Evolutionary conservation across 306 rosid genomes (phyloP).

Genomic region (Ochetophila trinervis): DNA sequence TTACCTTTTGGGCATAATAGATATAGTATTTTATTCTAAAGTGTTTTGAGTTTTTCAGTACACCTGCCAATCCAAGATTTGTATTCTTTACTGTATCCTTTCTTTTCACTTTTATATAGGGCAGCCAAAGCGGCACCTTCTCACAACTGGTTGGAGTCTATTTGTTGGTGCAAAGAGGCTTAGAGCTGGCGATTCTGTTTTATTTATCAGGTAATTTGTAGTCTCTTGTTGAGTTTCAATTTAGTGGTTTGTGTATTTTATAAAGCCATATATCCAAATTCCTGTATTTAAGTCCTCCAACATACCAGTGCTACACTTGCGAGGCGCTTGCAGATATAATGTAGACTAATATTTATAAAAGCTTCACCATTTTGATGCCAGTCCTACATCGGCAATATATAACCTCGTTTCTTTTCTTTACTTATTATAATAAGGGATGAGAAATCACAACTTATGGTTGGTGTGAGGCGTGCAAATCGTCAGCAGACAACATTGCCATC

Average conservation of each 20-base stretch:
- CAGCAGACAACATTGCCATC: constrained; percentile 91
- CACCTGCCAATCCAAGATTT: neutral
- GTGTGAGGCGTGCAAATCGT: constrained; percentile 89
- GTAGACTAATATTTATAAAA: neutral
- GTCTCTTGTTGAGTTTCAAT: neutral
- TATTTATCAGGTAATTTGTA: constrained; percentile 69
- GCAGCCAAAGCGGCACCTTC: constrained; percentile 97
- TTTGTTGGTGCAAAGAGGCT: constrained; percentile 90
- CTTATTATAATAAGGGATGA: constrained; percentile 60
- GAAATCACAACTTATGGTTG: constrained; percentile 81
- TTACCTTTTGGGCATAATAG: too few relatives aligned
- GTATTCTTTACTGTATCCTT: constrained; percentile 7
- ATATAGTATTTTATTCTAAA: too few relatives aligned
- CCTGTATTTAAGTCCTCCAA: neutral
- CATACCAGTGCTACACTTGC: neutral
- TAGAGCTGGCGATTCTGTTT: constrained; percentile 89
- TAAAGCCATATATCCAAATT: neutral
- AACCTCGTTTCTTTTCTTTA: neutral
- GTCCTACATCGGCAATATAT: neutral
- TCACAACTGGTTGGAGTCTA: constrained; percentile 96
- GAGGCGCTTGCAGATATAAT: neutral
- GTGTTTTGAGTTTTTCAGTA: too few relatives aligned
- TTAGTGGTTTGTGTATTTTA: neutral
- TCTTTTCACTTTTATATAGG: constrained; percentile 39
- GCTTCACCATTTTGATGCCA: neutral